Evolutionary conservation across 2,329 filamentous ascomycete genomes (phyloP), one percentile per base, ranked within the genome.

Genomic region (Parastagonospora nodorum): DNA sequence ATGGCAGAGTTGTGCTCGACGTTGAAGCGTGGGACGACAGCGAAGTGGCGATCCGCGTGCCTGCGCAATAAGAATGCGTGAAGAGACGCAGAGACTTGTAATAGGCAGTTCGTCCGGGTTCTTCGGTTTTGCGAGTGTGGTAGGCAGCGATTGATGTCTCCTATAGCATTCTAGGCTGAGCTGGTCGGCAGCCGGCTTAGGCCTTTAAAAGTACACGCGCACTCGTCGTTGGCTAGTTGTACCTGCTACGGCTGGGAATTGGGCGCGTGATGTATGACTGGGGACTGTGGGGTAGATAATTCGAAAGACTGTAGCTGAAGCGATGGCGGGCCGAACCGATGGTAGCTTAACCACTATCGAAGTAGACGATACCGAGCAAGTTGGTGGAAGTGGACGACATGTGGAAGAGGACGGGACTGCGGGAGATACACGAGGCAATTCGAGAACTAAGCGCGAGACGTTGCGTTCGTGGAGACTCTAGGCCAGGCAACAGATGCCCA

Each of bases 1-100:
- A 90, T 90, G 15, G 45, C 60, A 43, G 53, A 50, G 53, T 14
- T 33, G 48, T 45, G 47, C 28, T 44, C n/a, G 30, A 32, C n/a
- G 12, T 14, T 16, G 8, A 2, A 8, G 12, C 8, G 5, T 15
- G 8, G 15, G 33, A n/a, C 15, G 12, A 36, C 33, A 8, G 15
- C 4, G 12, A 7, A 8, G 27, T 31, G 14, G 9, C 29, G 27
- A n/a, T 39, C 11, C 32, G 24, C 12, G 4, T 27, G 9, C 38
- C 36, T 8, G 45, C 30, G 39, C 42, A 52, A 39, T 45, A 38
- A 42, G 50, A 44, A 42, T 46, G 41, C 44, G 48, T 51, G 60
- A 61, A 51, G 61, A 50, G 59, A 24, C 5, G 19, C 19, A 24
- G 19, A 24, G 19, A 24, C 19, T 5, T 24, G 19, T 24, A 24